Conservation (phyloP, 108 stramenopile species). For the Cyclotella atomus region DNA sequence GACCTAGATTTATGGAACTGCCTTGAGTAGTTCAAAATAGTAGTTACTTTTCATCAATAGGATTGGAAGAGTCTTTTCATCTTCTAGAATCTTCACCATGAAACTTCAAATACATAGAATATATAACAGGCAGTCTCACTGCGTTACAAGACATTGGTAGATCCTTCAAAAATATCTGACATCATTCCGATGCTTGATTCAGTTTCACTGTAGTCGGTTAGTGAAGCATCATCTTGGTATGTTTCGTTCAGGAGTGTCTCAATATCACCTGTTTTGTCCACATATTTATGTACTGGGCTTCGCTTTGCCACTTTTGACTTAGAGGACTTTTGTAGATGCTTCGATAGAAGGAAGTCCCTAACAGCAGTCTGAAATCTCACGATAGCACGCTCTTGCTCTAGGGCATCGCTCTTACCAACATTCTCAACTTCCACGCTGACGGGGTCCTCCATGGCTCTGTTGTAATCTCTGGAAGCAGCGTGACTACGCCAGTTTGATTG, state of each 20-base stretch:
- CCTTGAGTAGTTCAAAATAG: too few relatives aligned
- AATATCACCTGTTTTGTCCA: not conserved
- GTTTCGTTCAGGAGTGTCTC: not conserved
- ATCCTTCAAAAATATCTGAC: not conserved
- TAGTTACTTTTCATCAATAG: too few relatives aligned
- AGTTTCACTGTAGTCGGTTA: constrained; percentile 6
- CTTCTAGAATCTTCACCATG: too few relatives aligned
- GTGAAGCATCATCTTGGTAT: not conserved
- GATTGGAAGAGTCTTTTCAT: too few relatives aligned
- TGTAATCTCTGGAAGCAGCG: not conserved
- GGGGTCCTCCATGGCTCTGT: too few relatives aligned
- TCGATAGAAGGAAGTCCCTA: not conserved
- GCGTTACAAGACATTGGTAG: too few relatives aligned
- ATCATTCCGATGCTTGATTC: not conserved
- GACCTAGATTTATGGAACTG: too few relatives aligned
- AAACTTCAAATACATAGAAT: too few relatives aligned
- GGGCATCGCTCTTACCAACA: not conserved
- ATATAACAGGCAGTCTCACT: too few relatives aligned
- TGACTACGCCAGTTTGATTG: constrained; percentile 10
- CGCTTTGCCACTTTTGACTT: not conserved
- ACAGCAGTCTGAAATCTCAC: not conserved
- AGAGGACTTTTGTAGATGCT: not conserved
- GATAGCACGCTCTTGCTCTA: not conserved
- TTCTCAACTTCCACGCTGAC: not conserved
- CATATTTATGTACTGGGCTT: not conserved